Evolutionary conservation across 371 early-diverging fungal genomes (phyloP), one percentile per base, ranked within the genome.

Genomic region (Mortierella sp.): DNA sequence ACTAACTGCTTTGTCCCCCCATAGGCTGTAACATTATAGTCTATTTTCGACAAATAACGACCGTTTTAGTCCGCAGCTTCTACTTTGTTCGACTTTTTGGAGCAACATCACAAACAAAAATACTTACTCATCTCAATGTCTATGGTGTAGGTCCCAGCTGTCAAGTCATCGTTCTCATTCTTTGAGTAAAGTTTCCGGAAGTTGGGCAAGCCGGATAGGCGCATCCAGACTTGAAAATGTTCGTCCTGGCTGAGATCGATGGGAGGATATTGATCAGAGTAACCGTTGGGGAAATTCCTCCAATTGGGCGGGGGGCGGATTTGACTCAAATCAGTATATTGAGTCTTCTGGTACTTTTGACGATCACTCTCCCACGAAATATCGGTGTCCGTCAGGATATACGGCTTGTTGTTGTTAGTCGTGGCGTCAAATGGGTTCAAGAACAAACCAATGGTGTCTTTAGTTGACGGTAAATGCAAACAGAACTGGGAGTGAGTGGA

Each of bases 151-250:
- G 86, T 84, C 12, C 94, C 95, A 43, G 75, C 84, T 51, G 69
- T 57, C 68, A 95, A 85, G 16, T 74, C 78, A 2, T 89, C 86
- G 18, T 83, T 60, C 52, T 90, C 90, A 67, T 90, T 93, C 77
- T 91, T 88, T 28, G 94, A 97, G 90, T 96, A 99, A 35, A 99
- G 88, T 86, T 99, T 99, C 60, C 98, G 91, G 86, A 99, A 99
- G 63, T 92, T 95, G 55, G 99, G 98, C 67, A 99, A 88, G 0
- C 98, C 98, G 5, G 98, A 95, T 0, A 95, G 93, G 57, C 97
- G 93, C 97, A 99, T 98, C 99, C 99, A 99, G 18, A 99, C 99
- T 85, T 96, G 94, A 73, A 99, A 94, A 54, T 93, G 88, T 85
- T 98, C 95, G 86, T 92, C 88, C 18, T 72, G 77, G 12, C 87